Evolutionary conservation across 495 filamentous ascomycete genomes (phyloP).

Genomic region (Penicillium parvum): DNA sequence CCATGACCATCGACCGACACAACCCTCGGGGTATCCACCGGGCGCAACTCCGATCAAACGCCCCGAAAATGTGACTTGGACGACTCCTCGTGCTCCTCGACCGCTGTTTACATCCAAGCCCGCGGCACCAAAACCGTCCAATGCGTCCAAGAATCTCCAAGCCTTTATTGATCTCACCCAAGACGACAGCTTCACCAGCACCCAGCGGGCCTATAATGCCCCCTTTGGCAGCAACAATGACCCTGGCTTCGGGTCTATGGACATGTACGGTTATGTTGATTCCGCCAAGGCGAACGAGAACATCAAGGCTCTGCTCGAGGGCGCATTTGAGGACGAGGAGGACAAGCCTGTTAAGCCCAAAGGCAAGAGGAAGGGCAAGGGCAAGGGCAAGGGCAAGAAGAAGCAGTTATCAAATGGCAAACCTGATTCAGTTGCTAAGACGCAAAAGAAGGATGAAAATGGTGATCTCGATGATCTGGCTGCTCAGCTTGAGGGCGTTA

Average conservation of each 20-base stretch:
- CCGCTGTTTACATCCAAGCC: slow-evolving; percentile 43
- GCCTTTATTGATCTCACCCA: slow-evolving; percentile 45
- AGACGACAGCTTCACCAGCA: slow-evolving; percentile 17
- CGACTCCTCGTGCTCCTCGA: slow-evolving; percentile 35
- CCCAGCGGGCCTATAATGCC: too few relatives aligned
- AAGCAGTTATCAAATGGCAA: slow-evolving; percentile 32
- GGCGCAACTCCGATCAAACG: slow-evolving; percentile 42
- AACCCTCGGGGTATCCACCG: slow-evolving; percentile 23
- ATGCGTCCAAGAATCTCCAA: slow-evolving; percentile 35
- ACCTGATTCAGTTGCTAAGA: slow-evolving; percentile 33
- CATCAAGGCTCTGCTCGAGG: slow-evolving; percentile 82
- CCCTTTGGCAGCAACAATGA: slow-evolving; percentile 7
- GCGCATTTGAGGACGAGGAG: slow-evolving; percentile 79
- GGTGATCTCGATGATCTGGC: slow-evolving; percentile 51
- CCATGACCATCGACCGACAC: slow-evolving; percentile 29
- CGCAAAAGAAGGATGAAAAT: slow-evolving; percentile 18
- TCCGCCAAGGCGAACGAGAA: slow-evolving; percentile 73
- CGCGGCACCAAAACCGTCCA: slow-evolving; percentile 28
- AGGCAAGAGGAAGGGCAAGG: slow-evolving; percentile 46
- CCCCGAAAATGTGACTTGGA: slow-evolving; percentile 40
- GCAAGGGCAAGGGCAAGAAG: slow-evolving; percentile 43
- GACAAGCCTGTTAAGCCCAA: slow-evolving; percentile 53
- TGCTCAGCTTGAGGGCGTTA: slow-evolving; percentile 55
- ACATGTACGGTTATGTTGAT: slow-evolving; percentile 70
- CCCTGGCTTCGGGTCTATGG: slow-evolving; percentile 39